Evolutionary conservation across 2,329 filamentous ascomycete species (phyloP).

Genomic region (Metarhizium album): DNA sequence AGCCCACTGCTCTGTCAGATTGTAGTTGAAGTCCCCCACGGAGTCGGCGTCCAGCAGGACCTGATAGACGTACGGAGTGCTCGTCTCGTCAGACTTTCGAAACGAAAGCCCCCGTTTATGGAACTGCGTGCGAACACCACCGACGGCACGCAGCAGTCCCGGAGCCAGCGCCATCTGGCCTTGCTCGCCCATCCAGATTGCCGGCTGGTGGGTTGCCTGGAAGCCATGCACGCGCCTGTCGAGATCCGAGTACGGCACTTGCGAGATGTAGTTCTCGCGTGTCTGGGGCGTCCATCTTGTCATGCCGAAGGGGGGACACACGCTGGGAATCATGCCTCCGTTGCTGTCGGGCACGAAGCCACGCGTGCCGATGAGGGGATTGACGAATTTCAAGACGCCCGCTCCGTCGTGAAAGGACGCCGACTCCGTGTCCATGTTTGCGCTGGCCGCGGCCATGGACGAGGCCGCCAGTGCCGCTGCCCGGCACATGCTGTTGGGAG

Average conservation of each 20-base stretch:
- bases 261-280: conserved; percentile 36
- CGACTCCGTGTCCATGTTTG: neutral
- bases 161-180: conserved; percentile 33
- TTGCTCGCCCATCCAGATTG: conserved; percentile 42
- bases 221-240: conserved; percentile 35
- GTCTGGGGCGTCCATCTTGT: conserved; percentile 40
- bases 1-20: conserved; percentile 22
- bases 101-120: conserved; percentile 30
- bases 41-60: conserved; percentile 28
- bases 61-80: conserved; percentile 35
- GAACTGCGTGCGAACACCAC: conserved; percentile 22
- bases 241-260: conserved; percentile 33
- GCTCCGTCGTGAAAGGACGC: conserved; percentile 17
- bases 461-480: neutral
- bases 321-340: conserved; percentile 26
- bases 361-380: conserved; percentile 23
- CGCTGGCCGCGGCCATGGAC: neutral
- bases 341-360: conserved; percentile 21
- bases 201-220: conserved; percentile 38
- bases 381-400: conserved; percentile 22
- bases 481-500: neutral
- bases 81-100: conserved; percentile 29
- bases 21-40: conserved; percentile 20
- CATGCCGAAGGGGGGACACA: conserved; percentile 34
- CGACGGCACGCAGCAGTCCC: conserved; percentile 18